A percentile compares a stretch with the other conserved stretches of the same genome.
These are phyloP conservation scores for Chimonanthus salicifolius DNA, from an alignment of 164 flowering plant species.

Conservation along the genomic window DNA sequence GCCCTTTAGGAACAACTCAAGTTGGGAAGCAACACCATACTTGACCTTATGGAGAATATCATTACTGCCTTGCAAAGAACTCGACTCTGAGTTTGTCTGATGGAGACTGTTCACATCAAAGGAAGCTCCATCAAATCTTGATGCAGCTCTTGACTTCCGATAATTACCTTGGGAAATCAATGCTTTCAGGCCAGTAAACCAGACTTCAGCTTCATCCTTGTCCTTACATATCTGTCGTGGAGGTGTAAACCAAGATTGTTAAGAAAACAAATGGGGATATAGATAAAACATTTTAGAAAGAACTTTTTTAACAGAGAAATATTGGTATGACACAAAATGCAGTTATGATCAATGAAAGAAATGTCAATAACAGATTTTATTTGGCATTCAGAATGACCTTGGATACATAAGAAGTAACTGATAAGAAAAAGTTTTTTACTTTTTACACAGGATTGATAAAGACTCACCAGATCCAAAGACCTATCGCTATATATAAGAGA, in stretches of 20 bases:
- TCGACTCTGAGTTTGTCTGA: conserved; percentile 36
- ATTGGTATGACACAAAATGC: not conserved
- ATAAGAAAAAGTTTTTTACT: not conserved
- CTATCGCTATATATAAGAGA: conserved; percentile 72
- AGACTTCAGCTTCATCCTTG: conserved; percentile 94
- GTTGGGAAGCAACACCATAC: not conserved
- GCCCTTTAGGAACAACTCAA: not conserved
- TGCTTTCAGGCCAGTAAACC: conserved; percentile 86
- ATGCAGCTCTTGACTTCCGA: conserved; percentile 43
- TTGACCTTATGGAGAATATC: conserved; percentile 18
- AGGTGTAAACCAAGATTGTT: conserved; percentile 5
- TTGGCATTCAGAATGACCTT: not conserved
- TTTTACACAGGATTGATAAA: not conserved
- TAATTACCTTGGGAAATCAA: conserved; percentile 47
- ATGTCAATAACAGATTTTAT: not conserved
- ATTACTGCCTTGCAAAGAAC: conserved; percentile 33
- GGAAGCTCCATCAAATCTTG: conserved; percentile 37
- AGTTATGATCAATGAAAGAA: not conserved
- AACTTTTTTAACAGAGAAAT: not conserved
- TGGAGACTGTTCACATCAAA: conserved; percentile 37
- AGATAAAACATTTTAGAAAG: not conserved
- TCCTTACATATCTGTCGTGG: conserved; percentile 86
- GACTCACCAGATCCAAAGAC: conserved; percentile 83
- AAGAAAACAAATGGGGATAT: not conserved
- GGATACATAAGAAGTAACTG: not conserved